Evolutionary conservation across 2,329 filamentous ascomycete species (phyloP), one percentile per base, ranked within the genome.

Genomic region (Exophiala mesophila): DNA sequence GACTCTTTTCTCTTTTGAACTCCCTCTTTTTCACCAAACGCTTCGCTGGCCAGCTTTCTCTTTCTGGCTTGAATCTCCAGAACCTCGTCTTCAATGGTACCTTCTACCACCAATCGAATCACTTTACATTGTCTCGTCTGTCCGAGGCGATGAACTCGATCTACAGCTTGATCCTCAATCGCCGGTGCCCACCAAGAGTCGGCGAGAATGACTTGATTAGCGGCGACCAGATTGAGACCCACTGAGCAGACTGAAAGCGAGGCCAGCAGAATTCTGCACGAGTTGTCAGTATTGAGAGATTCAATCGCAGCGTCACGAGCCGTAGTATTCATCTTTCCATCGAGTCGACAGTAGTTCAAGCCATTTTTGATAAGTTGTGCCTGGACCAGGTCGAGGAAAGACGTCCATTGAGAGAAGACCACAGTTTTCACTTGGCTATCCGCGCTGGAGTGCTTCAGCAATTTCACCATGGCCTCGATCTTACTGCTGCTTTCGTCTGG

Each of bases 181-280:
- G 88, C 88, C 0, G 88, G 88, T 1, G 88, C 88, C 85, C 88
- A 95, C 88, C 87, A 95, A 45, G 78, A 85, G 62, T 95, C 88
- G 0, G 80, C 78, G 15, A 95, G 71, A 33, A 95, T 80, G 45
- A 94, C 86, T 5, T 88, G 88, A 55, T 92, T 88, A 0, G 88
- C 88, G 0, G 86, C 81, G 0, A 89, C 85, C 9, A 95, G 76
- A 55, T 94, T 94, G 33, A 95, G 72, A 0, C 88, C 88, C 1
- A 95, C 88, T 39, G 82, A 85, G 63, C 86, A 90, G 5, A 92
- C 88, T 5, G 79, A 77, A 30, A 95, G 68, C 57, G 83, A 88
- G 2, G 88, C 88, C 2, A 95, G 80, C 69, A 95, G 74, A 54
- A 95, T 77, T 1, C 79, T 82, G 44, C 78, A 86, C 1, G 76